Percentiles rank a stretch among this genome's conserved stretches.
phyloP scores from a whole-genome alignment of 352 stramenopile genomes.

The Phytophthora sp. region DNA sequence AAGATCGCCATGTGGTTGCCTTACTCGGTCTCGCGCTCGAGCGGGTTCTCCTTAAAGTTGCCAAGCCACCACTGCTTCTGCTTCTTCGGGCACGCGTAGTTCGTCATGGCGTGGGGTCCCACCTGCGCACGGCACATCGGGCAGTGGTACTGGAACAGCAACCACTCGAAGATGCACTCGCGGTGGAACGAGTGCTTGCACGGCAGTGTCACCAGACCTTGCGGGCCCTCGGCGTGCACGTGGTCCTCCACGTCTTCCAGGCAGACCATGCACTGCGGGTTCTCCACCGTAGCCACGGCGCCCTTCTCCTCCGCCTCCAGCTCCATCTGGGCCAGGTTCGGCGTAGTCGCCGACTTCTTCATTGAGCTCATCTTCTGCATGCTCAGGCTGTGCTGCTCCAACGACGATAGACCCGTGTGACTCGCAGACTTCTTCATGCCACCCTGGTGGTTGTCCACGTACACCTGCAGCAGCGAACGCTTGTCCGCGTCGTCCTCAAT shows the following conservation, averaged over 20 bases:
- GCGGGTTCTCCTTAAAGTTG: constrained; percentile 61
- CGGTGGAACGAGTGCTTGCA: constrained; percentile 81
- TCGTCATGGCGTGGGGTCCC: constrained; percentile 60
- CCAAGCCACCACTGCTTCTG: constrained; percentile 70
- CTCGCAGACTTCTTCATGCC: constrained; percentile 41
- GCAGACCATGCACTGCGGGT: constrained; percentile 49
- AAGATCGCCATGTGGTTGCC: not conserved
- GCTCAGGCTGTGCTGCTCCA: constrained; percentile 33
- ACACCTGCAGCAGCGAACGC: constrained; percentile 74
- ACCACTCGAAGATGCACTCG: constrained; percentile 79
- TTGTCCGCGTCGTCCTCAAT: constrained; percentile 60
- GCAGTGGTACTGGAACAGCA: constrained; percentile 75
- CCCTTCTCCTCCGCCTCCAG: constrained; percentile 34
- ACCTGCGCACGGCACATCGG: constrained; percentile 66
- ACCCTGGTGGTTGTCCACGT: constrained; percentile 64
- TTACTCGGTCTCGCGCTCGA: constrained; percentile 31
- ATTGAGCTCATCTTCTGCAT: constrained; percentile 34
- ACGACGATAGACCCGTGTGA: constrained; percentile 33
- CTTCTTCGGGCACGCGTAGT: constrained; percentile 60
- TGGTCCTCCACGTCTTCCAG: constrained; percentile 38
- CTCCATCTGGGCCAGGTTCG: constrained; percentile 35
- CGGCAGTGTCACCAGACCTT: constrained; percentile 50
- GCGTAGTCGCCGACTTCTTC: constrained; percentile 33
- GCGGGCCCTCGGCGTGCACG: constrained; percentile 22
- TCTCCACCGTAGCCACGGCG: constrained; percentile 26